Percentiles rank a stretch among this genome's conserved stretches.
These are phyloP conservation scores for Paramarasmius palmivorus DNA, from an alignment of 1,284 basidiomycete genomes.

Conservation along the genomic window DNA sequence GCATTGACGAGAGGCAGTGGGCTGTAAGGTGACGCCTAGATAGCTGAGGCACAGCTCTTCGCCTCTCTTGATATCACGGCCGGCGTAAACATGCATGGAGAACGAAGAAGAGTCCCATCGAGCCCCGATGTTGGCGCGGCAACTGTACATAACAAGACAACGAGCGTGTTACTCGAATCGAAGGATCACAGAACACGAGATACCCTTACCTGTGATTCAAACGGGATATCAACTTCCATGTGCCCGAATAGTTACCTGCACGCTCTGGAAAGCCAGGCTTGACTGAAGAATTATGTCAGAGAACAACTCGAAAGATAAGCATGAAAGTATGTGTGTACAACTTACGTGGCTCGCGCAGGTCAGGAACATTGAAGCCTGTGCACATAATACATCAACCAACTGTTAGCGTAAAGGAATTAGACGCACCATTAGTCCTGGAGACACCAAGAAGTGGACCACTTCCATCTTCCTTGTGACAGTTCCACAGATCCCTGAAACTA, in stretches of 20 bases:
- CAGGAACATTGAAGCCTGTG: not conserved
- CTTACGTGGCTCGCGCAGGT: not conserved
- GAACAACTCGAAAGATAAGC: no score
- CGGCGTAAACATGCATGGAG: constrained; percentile 26
- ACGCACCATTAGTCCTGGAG: constrained; percentile 8
- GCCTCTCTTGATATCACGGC: constrained; percentile 27
- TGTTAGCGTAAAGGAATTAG: not conserved
- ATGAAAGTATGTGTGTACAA: no score
- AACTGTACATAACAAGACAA: no score
- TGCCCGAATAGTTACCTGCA: not conserved
- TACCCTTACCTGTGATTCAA: constrained; percentile 10
- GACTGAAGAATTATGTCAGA: not conserved
- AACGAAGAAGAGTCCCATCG: constrained; percentile 28
- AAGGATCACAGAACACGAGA: not conserved
- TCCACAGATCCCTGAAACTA: constrained; percentile 11
- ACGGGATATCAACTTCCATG: constrained; percentile 4
- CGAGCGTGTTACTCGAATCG: no score
- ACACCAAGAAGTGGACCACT: constrained; percentile 10
- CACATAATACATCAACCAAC: not conserved
- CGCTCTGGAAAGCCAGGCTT: not conserved
- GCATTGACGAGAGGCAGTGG: constrained; percentile 20
- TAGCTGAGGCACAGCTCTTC: constrained; percentile 34
- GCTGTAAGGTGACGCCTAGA: not conserved
- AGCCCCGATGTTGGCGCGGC: constrained; percentile 26
- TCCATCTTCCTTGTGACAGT: constrained; percentile 13